These are phyloP conservation scores for Gaillardinia entomophila DNA, from an alignment of 805 yeast species.

Conservation along the genomic window DNA sequence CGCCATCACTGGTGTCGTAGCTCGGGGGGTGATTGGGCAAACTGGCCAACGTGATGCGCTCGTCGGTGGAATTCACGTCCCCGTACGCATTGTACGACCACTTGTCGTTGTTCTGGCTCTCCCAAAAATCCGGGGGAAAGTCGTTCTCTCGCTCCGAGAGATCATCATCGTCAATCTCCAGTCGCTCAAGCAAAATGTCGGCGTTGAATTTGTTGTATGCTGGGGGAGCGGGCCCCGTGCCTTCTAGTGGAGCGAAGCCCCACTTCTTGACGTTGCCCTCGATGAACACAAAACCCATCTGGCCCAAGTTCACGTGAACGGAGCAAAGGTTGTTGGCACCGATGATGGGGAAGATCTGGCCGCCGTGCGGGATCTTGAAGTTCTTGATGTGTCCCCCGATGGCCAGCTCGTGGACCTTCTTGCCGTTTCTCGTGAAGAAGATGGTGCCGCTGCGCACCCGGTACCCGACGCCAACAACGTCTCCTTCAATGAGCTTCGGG, in stretches of 20 bases:
- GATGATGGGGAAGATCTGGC: slow-evolving; percentile 74
- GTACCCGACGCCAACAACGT: slow-evolving; percentile 90
- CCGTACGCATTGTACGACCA: slow-evolving; percentile 35
- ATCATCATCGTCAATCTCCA: slow-evolving; percentile 51
- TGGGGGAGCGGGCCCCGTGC: slow-evolving; percentile 89
- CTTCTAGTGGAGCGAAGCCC: slow-evolving; percentile 92
- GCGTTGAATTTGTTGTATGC: slow-evolving; percentile 75
- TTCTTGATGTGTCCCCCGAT: slow-evolving; percentile 75
- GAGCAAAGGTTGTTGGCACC: slow-evolving; percentile 82
- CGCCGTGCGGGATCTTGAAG: slow-evolving; percentile 44
- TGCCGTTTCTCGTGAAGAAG: slow-evolving; percentile 93
- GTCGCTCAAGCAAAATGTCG: slow-evolving; percentile 70
- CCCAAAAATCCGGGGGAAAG: slow-evolving; percentile 56
- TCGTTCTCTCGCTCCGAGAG: slow-evolving; percentile 37
- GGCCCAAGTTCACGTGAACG: slow-evolving; percentile 86
- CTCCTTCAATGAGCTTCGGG: slow-evolving; percentile 72
- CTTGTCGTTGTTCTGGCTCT: slow-evolving; percentile 25
- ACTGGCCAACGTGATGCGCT: slow-evolving; percentile 37
- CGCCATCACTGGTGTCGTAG: slow-evolving; percentile 22
- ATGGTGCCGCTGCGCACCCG: slow-evolving; percentile 77
- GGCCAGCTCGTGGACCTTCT: slow-evolving; percentile 74
- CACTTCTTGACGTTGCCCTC: slow-evolving; percentile 93
- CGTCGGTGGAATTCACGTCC: slow-evolving; percentile 33
- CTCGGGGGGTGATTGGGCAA: slow-evolving; percentile 36
- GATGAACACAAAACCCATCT: slow-evolving; percentile 80